These are phyloP conservation scores for Oryza coarctata DNA, from an alignment of 176 grass and related monocot species.

Conservation along the genomic window DNA sequence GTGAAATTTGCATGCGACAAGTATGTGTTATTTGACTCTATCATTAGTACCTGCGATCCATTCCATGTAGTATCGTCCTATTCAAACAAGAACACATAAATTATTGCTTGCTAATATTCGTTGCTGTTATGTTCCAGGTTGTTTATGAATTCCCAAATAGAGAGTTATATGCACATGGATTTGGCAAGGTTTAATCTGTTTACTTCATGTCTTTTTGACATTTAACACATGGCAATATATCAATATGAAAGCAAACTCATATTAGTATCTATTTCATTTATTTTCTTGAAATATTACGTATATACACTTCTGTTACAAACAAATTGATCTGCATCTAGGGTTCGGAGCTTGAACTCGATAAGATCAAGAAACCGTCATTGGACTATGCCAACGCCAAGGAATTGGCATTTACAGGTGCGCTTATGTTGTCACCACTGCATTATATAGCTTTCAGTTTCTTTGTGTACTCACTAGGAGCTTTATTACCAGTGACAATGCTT, in stretches of 20 bases:
- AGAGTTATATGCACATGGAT: constrained; percentile 58
- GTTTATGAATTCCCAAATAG: constrained; percentile 53
- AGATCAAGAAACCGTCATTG: constrained; percentile 60
- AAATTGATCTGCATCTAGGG: constrained; percentile 48
- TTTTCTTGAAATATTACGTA: neutral
- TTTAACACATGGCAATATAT: neutral
- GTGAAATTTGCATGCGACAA: constrained; percentile 68
- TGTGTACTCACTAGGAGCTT: neutral
- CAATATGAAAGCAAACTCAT: neutral
- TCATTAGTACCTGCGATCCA: constrained; percentile 4
- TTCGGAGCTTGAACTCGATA: constrained; percentile 57
- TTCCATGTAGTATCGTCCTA: neutral
- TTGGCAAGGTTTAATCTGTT: constrained; percentile 53
- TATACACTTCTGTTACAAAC: neutral
- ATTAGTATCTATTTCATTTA: neutral
- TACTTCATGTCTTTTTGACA: neutral
- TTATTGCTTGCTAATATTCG: constrained; percentile 22
- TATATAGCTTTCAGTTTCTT: neutral
- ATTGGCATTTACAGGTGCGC: constrained; percentile 55
- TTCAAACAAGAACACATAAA: constrained; percentile 3
- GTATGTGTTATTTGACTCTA: constrained; percentile 37
- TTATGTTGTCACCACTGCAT: neutral
- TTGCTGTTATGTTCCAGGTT: constrained; percentile 52
- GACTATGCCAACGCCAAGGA: constrained; percentile 75
- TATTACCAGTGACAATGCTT: neutral